Evolutionary conservation across 352 stramenopile genomes (phyloP).

Genomic region (Globisporangium perplexum): DNA sequence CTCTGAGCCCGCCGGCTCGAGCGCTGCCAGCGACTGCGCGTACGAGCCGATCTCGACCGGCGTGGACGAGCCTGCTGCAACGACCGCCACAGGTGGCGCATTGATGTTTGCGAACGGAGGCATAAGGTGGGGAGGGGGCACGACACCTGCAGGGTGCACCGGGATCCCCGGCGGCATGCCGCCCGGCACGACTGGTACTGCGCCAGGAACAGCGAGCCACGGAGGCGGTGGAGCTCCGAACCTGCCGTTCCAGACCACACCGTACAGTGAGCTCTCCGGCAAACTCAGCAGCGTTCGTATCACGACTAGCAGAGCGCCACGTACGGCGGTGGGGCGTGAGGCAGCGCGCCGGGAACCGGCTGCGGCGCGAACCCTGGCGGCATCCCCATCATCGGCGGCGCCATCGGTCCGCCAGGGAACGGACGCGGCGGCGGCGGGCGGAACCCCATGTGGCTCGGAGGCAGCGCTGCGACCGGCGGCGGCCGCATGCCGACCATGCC

Average conservation of each 20-base stretch:
- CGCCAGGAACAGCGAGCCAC: conserved; percentile 1
- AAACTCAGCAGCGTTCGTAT: not conserved
- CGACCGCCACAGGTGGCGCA: conserved; percentile 10
- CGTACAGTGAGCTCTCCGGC: no score
- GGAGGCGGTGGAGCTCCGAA: conserved; percentile 13
- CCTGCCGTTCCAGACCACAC: conserved; percentile 1
- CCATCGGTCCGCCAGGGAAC: conserved; percentile 32
- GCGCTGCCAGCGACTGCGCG: conserved; percentile 6
- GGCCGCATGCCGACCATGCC: conserved; percentile 48
- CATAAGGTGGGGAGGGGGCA: conserved; percentile 5
- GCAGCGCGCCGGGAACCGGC: conserved; percentile 1
- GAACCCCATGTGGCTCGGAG: conserved; percentile 14
- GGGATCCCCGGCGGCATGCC: conserved; percentile 8
- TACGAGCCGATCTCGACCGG: conserved; percentile 7
- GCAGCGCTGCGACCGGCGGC: conserved; percentile 19
- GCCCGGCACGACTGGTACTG: conserved; percentile 7
- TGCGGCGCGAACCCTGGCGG: conserved; percentile 13
- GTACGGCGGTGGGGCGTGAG: conserved; percentile 6
- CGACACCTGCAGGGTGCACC: conserved; percentile 1
- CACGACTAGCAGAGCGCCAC: not conserved
- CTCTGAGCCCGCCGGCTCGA: conserved; percentile 22
- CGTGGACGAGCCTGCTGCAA: not conserved
- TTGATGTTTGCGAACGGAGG: conserved; percentile 14
- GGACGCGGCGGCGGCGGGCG: conserved; percentile 24
- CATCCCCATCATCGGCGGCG: conserved; percentile 5